Evolutionary conservation across 1,284 basidiomycete genomes (phyloP), one percentile per base, ranked within the genome.

Genomic region (Vanrija pseudolonga): DNA sequence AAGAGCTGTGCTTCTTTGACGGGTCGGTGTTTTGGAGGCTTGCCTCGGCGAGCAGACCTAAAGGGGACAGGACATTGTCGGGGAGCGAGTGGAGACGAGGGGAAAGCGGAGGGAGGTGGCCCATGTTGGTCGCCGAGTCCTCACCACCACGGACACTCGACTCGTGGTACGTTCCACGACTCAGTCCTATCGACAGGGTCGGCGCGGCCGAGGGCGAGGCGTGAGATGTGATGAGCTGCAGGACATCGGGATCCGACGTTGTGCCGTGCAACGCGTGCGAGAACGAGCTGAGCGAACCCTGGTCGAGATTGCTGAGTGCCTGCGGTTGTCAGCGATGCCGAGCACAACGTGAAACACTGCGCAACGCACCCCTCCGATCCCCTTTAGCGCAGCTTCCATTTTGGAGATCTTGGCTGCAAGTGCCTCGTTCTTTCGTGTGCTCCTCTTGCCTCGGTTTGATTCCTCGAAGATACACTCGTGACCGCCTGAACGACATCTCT

Each of bases 381-480:
- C 63, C 46, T 93, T 89, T 28, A 97, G 80, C 0, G 92, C 94
- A 37, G 85, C 82, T 73, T 97, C 93, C 89, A 97, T 93, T 73
- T 92, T 92, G 53, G 85, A 83, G 52, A 96, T 78, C n/a, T 89
- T 92, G 54, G 86, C 85, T 11, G 90, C 88, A 45, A 94, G 80
- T 15, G 90, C 81, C 71, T 94, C 91, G 65, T 91, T 89, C 61
- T 75, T 78, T 87, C 93, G 90, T 62, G 86, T 85, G 45, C 88
- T 86, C n/a, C 90, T 84, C 72, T 92, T 94, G 39, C 94, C 93
- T 46, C 93, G 83, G 72, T 95, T 92, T 5, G 89, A 91, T 72
- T 95, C 92, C 76, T 96, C 91, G 63, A 97, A 97, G 43, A 95
- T 84, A 68, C 93, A 97, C 62, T 93, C 89, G 68, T 93, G 90